phyloP scores from a whole-genome alignment of 2,329 filamentous ascomycete genomes.

The Neofusicoccum parvum region DNA sequence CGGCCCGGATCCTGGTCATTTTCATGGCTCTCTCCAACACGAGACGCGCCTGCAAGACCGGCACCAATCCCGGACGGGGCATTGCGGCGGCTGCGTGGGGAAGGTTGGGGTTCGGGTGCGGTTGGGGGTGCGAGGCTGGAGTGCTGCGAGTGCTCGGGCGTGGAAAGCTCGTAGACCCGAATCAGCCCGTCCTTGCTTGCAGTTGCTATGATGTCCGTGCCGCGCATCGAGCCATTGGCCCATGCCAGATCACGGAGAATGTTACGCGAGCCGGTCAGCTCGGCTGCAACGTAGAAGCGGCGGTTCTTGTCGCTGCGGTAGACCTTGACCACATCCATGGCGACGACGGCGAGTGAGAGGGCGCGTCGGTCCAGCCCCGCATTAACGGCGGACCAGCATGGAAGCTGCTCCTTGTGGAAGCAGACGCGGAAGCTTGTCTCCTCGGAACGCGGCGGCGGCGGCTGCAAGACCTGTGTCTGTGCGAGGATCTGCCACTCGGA shows the following conservation, averaged over 20 bases:
- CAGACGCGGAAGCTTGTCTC: conserved; percentile 84
- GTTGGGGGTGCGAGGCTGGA: conserved; percentile 7
- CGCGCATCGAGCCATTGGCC: conserved; percentile 87
- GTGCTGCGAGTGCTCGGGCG: conserved; percentile 53
- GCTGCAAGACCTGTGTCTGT: conserved; percentile 71
- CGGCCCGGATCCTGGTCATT: conserved; percentile 64
- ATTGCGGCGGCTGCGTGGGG: conserved; percentile 28
- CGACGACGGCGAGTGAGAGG: conserved; percentile 79
- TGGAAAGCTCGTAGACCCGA: conserved; percentile 81
- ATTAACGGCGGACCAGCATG: conserved; percentile 74
- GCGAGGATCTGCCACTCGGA: conserved; percentile 75
- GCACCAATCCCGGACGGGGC: conserved; percentile 57
- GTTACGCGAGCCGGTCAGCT: conserved; percentile 71
- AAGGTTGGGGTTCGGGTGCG: conserved; percentile 11
- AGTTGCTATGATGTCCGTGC: conserved; percentile 87
- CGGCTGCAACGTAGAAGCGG: conserved; percentile 82
- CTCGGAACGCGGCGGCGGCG: conserved; percentile 70
- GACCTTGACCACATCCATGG: conserved; percentile 79
- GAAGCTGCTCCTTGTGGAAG: conserved; percentile 85
- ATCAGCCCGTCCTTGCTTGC: conserved; percentile 91
- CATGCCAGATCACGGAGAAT: conserved; percentile 80
- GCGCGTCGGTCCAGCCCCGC: conserved; percentile 81
- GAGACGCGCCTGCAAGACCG: conserved; percentile 50
- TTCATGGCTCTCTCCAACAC: conserved; percentile 51
- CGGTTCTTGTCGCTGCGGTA: conserved; percentile 76